Percentiles rank a stretch among this genome's conserved stretches.
These are phyloP conservation scores for Aspergillus hortae DNA, from an alignment of 2,329 filamentous ascomycete species.

Conservation along the genomic window DNA sequence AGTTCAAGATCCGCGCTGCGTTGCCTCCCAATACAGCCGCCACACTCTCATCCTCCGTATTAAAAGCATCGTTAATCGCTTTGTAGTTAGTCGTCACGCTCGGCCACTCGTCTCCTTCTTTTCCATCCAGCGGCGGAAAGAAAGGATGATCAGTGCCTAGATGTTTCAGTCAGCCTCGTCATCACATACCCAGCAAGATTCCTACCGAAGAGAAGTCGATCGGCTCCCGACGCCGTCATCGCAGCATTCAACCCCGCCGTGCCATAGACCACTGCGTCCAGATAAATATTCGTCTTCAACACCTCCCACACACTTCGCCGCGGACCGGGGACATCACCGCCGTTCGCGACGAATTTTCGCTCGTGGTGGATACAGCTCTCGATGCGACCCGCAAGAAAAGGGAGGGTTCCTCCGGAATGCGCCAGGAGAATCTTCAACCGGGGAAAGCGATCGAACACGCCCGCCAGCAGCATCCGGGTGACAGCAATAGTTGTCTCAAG, in stretches of 20 bases:
- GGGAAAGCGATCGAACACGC: conserved; percentile 74
- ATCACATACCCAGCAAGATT: not conserved
- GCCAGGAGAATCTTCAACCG: conserved; percentile 72
- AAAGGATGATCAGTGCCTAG: conserved; percentile 45
- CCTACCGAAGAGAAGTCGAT: conserved; percentile 41
- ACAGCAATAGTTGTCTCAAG: conserved; percentile 91
- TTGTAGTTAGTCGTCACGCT: conserved; percentile 47
- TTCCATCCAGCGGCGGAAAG: conserved; percentile 38
- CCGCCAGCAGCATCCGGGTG: conserved; percentile 79
- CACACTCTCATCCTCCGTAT: conserved; percentile 25
- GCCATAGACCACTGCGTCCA: conserved; percentile 65
- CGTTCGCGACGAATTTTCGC: conserved; percentile 65
- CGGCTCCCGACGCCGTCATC: conserved; percentile 61
- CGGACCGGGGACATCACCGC: conserved; percentile 58
- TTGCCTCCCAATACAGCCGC: conserved; percentile 43
- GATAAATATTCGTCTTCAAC: conserved; percentile 71
- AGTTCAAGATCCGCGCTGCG: conserved; percentile 39
- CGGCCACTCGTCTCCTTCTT: conserved; percentile 37
- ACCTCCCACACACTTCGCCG: conserved; percentile 61
- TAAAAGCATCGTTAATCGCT: conserved; percentile 41
- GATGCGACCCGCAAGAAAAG: conserved; percentile 82
- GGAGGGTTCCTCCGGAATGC: conserved; percentile 83
- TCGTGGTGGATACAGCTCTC: conserved; percentile 86
- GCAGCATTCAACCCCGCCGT: conserved; percentile 65
- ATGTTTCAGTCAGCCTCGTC: conserved; percentile 4